Conservation (phyloP, 345 rosid genomes). For the Fremontodendron californicum region DNA sequence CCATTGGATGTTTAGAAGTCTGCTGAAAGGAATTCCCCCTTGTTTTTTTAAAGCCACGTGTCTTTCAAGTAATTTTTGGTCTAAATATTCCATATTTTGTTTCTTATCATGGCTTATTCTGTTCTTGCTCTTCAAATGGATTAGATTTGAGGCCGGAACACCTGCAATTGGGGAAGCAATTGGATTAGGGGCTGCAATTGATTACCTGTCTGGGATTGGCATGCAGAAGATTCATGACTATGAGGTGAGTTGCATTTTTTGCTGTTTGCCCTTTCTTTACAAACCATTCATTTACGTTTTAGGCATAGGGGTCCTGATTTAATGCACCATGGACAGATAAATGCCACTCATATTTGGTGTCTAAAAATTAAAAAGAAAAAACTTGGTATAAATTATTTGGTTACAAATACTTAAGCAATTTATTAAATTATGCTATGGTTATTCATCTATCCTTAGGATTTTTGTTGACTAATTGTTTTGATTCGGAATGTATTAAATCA, state of each 20-base stretch:
- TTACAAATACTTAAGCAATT: not conserved
- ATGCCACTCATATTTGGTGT: not conserved
- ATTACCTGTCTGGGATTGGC: slow-evolving; percentile 75
- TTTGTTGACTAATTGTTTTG: not conserved
- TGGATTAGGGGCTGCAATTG: slow-evolving; percentile 92
- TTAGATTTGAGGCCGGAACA: slow-evolving; percentile 98
- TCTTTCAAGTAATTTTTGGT: not conserved
- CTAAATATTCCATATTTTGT: not conserved
- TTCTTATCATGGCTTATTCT: not conserved
- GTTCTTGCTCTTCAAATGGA: slow-evolving; percentile 14
- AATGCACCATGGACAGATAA: not conserved
- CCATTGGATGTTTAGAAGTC: not conserved
- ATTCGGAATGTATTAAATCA: not conserved
- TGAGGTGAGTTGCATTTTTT: slow-evolving; percentile 45
- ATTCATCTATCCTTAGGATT: not conserved
- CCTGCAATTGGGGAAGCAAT: slow-evolving; percentile 97
- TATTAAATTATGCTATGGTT: not conserved
- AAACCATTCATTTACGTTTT: not conserved
- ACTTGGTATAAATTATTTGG: not conserved
- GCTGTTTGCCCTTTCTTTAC: not conserved
- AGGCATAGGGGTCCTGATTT: not conserved
- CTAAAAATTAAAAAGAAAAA: not conserved
- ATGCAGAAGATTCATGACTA: slow-evolving; percentile 83
- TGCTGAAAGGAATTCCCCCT: not conserved
- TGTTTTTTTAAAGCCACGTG: not conserved